A percentile compares a stretch with the other conserved stretches of the same genome.
Conservation (phyloP, 768 basidiomycete genomes). For the Amanita rimosa region DNA sequence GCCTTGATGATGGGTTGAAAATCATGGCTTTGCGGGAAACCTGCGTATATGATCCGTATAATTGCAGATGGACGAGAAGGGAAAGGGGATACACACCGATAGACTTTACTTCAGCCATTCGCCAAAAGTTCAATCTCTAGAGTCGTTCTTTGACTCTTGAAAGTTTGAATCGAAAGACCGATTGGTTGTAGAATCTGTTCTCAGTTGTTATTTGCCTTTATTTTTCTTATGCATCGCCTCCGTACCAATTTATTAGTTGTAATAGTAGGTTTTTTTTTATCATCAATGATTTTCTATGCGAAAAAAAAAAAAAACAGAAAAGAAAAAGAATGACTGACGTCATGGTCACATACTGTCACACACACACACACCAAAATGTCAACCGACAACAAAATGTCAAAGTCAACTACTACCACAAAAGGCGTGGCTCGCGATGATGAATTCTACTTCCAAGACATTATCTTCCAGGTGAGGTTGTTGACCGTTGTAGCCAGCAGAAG, state of each 20-base stretch:
- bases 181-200: no score
- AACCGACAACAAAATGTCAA: no score
- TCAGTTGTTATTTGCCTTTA: no score
- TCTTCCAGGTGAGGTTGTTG: neutral
- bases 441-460: neutral
- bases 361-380: neutral
- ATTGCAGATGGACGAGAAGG: neutral
- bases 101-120: neutral
- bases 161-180: no score
- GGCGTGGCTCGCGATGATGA: neutral
- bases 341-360: neutral
- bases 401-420: neutral
- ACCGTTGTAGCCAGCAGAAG: no score
- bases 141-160: no score
- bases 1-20: conserved; percentile 3
- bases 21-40: neutral
- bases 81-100: neutral
- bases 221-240: no score
- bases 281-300: no score
- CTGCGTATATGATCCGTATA: neutral
- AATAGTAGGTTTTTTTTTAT: no score
- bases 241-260: no score
- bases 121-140: neutral
- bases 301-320: no score
- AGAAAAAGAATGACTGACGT: no score